phyloP scores from a whole-genome alignment of 345 rosid genomes.

The Pelargonium nanum region DNA sequence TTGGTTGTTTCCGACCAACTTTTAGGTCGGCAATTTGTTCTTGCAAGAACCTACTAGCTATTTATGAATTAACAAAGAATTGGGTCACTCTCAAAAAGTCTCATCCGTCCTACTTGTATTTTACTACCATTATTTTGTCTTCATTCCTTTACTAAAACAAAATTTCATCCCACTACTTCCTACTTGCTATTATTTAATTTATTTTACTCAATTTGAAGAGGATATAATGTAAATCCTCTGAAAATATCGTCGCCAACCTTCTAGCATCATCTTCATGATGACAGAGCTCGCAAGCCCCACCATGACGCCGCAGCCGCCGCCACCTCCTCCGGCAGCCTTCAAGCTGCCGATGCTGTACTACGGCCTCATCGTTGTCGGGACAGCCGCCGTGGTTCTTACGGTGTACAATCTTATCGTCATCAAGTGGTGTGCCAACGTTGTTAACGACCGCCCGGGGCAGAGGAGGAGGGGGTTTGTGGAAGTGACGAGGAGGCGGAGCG shows the following conservation, averaged over 20 bases:
- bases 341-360: constrained; percentile 39
- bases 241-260: not conserved
- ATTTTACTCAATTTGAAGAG: too few relatives aligned
- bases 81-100: too few relatives aligned
- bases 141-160: too few relatives aligned
- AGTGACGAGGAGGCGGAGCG: not conserved
- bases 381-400: constrained; percentile 21
- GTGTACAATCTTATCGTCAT: constrained; percentile 28
- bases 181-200: too few relatives aligned
- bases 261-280: not conserved
- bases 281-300: not conserved
- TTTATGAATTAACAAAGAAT: too few relatives aligned
- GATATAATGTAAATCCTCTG: not conserved
- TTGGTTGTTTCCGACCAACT: too few relatives aligned
- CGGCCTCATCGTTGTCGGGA: constrained; percentile 29
- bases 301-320: not conserved
- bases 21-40: too few relatives aligned
- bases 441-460: not conserved
- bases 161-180: too few relatives aligned
- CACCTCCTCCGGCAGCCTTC: not conserved
- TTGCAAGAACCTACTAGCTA: too few relatives aligned
- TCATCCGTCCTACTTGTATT: too few relatives aligned
- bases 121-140: too few relatives aligned
- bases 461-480: constrained; percentile 9
- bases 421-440: constrained; percentile 25